A percentile compares a stretch with the other conserved stretches of the same genome.
Conservation (phyloP, 1,284 basidiomycete species). For the Sphaerobolus stellatus region DNA sequence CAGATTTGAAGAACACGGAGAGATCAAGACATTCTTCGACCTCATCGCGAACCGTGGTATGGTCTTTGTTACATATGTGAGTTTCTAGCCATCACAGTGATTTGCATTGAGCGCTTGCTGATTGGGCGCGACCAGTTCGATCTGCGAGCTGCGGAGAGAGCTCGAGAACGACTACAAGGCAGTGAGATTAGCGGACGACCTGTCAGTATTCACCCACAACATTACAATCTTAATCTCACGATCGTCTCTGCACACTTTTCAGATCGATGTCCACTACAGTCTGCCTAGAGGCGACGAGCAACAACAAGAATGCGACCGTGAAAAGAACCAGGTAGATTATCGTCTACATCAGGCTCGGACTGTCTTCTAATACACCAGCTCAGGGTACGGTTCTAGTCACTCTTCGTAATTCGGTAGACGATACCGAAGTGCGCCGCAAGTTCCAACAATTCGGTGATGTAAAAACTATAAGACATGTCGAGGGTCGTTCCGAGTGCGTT, state of each 20-base stretch:
- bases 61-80: conserved; percentile 96
- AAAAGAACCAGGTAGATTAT: conserved; percentile 79
- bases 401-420: conserved; percentile 69
- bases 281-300: conserved; percentile 85
- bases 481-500: conserved; percentile 70
- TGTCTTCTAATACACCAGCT: conserved; percentile 44
- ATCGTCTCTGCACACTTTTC: conserved; percentile 14
- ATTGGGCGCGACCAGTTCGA: conserved; percentile 65
- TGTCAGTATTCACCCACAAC: conserved; percentile 41
- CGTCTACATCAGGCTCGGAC: conserved; percentile 1
- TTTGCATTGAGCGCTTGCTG: background rate
- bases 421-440: conserved; percentile 78
- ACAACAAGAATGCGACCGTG: conserved; percentile 68
- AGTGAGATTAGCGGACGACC: conserved; percentile 81
- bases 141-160: conserved; percentile 86
- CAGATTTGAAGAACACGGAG: conserved; percentile 88
- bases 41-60: conserved; percentile 91
- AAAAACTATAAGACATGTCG: conserved; percentile 68
- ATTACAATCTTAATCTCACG: background rate
- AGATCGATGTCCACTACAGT: conserved; percentile 99
- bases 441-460: conserved; percentile 91
- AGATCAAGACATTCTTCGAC: conserved; percentile 97
- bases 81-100: conserved; percentile 33
- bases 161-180: conserved; percentile 84
- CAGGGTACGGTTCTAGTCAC: conserved; percentile 85